A percentile compares a stretch with the other conserved stretches of the same genome.
phyloP scores from a whole-genome alignment of 306 rosid genomes.

The Canavalia gladiata region DNA sequence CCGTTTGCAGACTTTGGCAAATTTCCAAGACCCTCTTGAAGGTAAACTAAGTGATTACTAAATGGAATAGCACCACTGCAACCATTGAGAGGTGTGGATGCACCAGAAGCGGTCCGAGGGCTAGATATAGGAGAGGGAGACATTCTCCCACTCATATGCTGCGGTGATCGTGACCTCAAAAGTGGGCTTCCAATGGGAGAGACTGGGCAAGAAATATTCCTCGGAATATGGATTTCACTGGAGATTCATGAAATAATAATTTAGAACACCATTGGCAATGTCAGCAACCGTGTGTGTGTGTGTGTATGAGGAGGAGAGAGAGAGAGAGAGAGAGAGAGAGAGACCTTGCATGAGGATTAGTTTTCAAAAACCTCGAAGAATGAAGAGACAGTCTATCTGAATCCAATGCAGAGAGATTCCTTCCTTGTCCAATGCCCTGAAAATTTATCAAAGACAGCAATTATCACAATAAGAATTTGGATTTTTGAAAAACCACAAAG shows the following conservation, averaged over 20 bases:
- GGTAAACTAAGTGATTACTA: conserved; percentile 59
- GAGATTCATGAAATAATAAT: conserved; percentile 42
- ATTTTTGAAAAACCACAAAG: conserved; percentile 18
- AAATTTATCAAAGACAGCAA: conserved; percentile 46
- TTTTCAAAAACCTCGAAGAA: conserved; percentile 78
- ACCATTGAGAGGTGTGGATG: conserved; percentile 83
- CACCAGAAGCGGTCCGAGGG: conserved; percentile 87
- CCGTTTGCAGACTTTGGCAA: conserved; percentile 67
- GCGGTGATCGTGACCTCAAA: conserved; percentile 83
- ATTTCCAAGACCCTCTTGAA: conserved; percentile 78
- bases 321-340: conserved; percentile 49
- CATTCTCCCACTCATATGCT: conserved; percentile 83
- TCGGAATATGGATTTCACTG: conserved; percentile 82
- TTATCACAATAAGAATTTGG: conserved; percentile 26
- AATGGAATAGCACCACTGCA: conserved; percentile 79
- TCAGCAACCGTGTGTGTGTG: conserved; percentile 7
- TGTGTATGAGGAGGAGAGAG: not conserved
- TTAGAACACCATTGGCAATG: conserved; percentile 43
- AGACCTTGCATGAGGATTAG: conserved; percentile 70
- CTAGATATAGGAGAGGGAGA: conserved; percentile 96
- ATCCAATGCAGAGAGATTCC: conserved; percentile 64
- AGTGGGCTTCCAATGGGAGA: conserved; percentile 97
- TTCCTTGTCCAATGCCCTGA: conserved; percentile 78
- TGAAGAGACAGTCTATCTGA: conserved; percentile 84
- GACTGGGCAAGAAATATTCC: conserved; percentile 91